phyloP scores from a whole-genome alignment of 176 grass and related monocot genomes.

The Ensete ventricosum region DNA sequence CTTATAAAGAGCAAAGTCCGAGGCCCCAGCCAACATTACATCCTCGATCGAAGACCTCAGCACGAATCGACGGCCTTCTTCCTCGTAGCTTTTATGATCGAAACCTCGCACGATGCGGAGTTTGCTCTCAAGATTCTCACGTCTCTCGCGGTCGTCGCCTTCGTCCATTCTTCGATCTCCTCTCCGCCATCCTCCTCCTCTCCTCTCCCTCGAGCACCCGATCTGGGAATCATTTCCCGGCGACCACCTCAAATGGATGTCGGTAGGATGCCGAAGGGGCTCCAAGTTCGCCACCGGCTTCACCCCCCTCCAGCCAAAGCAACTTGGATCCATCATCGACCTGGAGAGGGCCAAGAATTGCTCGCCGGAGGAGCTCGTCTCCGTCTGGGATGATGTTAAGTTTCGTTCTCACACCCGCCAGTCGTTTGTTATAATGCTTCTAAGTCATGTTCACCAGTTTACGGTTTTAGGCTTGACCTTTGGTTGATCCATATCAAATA shows the following conservation, averaged over 20 bases:
- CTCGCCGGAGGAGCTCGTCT: slow-evolving; percentile 61
- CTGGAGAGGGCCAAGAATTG: slow-evolving; percentile 57
- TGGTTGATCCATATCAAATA: background rate
- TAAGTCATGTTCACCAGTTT: background rate
- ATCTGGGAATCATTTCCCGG: slow-evolving; percentile 5
- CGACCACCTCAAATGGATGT: slow-evolving; percentile 25
- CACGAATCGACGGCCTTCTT: background rate
- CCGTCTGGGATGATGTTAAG: slow-evolving; percentile 80
- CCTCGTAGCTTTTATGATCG: background rate
- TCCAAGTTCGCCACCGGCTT: slow-evolving; percentile 73
- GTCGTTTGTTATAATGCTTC: background rate
- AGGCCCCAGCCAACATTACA: background rate
- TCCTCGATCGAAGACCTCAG: background rate
- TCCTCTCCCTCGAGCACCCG: slow-evolving; percentile 1
- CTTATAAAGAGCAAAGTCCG: too few relatives aligned
- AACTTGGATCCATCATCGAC: slow-evolving; percentile 67
- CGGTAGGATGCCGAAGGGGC: slow-evolving; percentile 28
- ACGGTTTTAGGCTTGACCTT: background rate
- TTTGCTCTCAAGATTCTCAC: background rate
- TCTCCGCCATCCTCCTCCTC: background rate
- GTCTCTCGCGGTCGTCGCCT: background rate
- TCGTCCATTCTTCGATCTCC: background rate
- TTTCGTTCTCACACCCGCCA: background rate
- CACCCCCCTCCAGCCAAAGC: slow-evolving; percentile 55
- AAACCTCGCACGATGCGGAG: slow-evolving; percentile 1